A percentile compares a stretch with the other conserved stretches of the same genome.
Evolutionary conservation across 2,329 filamentous ascomycete genomes (phyloP).

Genomic region (Colletotrichum eleusines): DNA sequence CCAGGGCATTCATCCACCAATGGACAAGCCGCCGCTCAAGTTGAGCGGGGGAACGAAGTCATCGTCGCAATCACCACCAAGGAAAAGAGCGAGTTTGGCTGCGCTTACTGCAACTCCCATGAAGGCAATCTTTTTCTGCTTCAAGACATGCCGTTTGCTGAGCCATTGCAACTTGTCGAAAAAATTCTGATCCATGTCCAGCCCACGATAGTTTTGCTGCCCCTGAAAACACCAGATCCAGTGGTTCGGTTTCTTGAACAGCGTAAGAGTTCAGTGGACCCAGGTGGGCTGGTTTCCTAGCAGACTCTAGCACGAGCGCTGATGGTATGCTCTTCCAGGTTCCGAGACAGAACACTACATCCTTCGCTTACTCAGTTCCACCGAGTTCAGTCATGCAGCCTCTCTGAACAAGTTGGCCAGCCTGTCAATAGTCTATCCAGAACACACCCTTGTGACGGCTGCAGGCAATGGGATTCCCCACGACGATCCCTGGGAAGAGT

Average conservation of each 20-base stretch:
- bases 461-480: neutral
- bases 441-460: slow-evolving; percentile 11
- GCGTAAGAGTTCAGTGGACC: slow-evolving; percentile 21
- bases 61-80: slow-evolving; percentile 85
- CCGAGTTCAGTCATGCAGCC: slow-evolving; percentile 77
- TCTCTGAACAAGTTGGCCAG: slow-evolving; percentile 75
- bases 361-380: slow-evolving; percentile 75
- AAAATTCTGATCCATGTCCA: slow-evolving; percentile 66
- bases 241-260: slow-evolving; percentile 51
- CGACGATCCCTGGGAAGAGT: slow-evolving; percentile 54
- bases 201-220: slow-evolving; percentile 68
- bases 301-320: neutral
- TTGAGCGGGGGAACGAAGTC: slow-evolving; percentile 62
- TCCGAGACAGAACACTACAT: slow-evolving; percentile 44
- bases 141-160: slow-evolving; percentile 66
- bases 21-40: neutral
- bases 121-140: slow-evolving; percentile 80
- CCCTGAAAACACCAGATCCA: slow-evolving; percentile 58
- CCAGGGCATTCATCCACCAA: neutral
- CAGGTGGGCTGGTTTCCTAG: slow-evolving; percentile 26
- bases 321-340: slow-evolving; percentile 1
- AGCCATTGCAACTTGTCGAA: slow-evolving; percentile 55
- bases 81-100: slow-evolving; percentile 79
- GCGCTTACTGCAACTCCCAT: slow-evolving; percentile 81
- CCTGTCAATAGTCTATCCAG: slow-evolving; percentile 60